Base-by-base conservation (phyloP, 768 basidiomycete genomes). In the Lactarius vividus region DNA sequence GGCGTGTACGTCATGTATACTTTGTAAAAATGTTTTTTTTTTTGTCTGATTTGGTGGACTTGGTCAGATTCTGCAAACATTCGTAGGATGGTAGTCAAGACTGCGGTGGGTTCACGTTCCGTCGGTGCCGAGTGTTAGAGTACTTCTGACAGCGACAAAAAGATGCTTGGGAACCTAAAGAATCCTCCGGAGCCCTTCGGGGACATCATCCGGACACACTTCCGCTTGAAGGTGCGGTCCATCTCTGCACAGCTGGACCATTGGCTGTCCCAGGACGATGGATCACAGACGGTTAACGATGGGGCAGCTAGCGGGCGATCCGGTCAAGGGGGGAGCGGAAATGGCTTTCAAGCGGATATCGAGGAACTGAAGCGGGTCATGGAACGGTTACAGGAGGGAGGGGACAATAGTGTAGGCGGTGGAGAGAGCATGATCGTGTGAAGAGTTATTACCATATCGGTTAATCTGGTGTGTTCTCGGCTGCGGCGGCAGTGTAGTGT, bases 131-230 rank as follows among this genome's bases (percentile, higher is more conserved):
- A 56, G 37, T 57, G 1, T 23, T 33, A 33, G 54, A 29, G 37
- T 66, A 33, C 28, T 52, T 71, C 23, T 59, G 42, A 37, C 63
- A 18, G 37, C 59, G 31, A 4, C 62, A 29, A 4, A 62, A 65
- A 94, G 89, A 95, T 95, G 91, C 80, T 94, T 26, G 89, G 87
- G 54, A 92, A 91, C 73, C 75, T 96, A 72, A 88, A 87, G 75
- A 84, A 83, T 63, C 88, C 91, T 35, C 91, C 92, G 10, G 90
- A 93, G 71, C 91, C 92, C 61, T 97, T 94, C 73, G 86, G 79
- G 35, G 92, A 94, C 65, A 84, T 96, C 63, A 89, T 98, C 72
- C 88, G 84, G 39, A 96, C 94, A 0, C 96, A 98, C 77, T 98
- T 94, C 79, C 83, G 90, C 20, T 78, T 97, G 64, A 98, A 98